Evolutionary conservation across 805 yeast species (phyloP).

Genomic region (Yarrowia sp.): DNA sequence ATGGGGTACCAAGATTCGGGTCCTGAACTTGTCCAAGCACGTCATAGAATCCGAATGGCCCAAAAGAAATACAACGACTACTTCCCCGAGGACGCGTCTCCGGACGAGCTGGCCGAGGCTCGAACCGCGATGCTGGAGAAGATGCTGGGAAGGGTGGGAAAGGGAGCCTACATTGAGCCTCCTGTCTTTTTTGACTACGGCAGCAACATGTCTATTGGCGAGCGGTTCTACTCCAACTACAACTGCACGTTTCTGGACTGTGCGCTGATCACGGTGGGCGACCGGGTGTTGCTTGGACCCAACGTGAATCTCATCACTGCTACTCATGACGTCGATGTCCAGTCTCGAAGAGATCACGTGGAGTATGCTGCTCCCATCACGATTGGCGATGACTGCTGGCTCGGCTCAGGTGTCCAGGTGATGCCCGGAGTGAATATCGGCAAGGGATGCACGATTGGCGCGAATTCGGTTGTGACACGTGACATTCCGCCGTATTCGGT

Average conservation of each 20-base stretch:
- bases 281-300: conserved; percentile 68
- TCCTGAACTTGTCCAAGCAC: conserved; percentile 46
- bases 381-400: conserved; percentile 73
- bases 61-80: conserved; percentile 47
- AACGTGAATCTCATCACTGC: conserved; percentile 67
- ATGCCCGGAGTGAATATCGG: conserved; percentile 75
- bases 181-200: conserved; percentile 74
- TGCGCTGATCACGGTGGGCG: conserved; percentile 67
- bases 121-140: conserved; percentile 51
- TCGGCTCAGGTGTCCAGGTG: conserved; percentile 63
- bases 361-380: conserved; percentile 65
- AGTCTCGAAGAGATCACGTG: conserved; percentile 53
- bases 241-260: conserved; percentile 62
- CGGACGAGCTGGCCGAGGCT: conserved; percentile 50
- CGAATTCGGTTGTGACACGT: conserved; percentile 68
- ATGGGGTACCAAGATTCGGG: conserved; percentile 53
- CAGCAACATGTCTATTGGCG: conserved; percentile 63
- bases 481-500: conserved; percentile 63
- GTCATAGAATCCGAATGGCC: conserved; percentile 47
- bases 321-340: conserved; percentile 65
- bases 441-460: conserved; percentile 67
- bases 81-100: conserved; percentile 41
- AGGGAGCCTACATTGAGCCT: conserved; percentile 57
- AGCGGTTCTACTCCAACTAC: conserved; percentile 66
- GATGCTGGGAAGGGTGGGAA: conserved; percentile 60